Conservation (phyloP, 2,329 filamentous ascomycete genomes). For the Aspergillus phoenicis region DNA sequence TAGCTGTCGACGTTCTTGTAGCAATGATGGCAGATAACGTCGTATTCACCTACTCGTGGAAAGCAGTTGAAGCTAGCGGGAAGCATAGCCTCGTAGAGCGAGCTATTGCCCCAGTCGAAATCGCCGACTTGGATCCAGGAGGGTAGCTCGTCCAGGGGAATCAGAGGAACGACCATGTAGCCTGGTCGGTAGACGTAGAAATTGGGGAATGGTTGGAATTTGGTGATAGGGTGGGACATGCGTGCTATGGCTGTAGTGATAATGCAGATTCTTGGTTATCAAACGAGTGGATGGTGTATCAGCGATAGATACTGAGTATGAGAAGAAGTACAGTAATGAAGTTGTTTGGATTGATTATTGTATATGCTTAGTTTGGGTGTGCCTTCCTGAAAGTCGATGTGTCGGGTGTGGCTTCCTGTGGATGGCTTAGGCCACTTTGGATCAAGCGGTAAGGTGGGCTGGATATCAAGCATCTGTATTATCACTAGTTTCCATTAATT, state of each 20-base stretch:
- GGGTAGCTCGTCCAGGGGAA: constrained; percentile 49
- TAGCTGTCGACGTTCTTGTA: constrained; percentile 24
- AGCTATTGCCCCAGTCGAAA: constrained; percentile 24
- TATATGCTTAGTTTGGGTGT: background rate
- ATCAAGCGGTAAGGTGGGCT: no score
- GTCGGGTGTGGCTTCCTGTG: background rate
- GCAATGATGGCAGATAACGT: constrained; percentile 38
- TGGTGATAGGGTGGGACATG: constrained; percentile 2
- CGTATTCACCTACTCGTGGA: constrained; percentile 36
- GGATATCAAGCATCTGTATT: no score
- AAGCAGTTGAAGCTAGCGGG: constrained; percentile 26
- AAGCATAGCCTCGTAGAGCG: constrained; percentile 25
- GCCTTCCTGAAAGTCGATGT: background rate
- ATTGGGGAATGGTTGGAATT: constrained; percentile 32
- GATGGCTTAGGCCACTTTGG: background rate
- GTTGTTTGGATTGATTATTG: no score
- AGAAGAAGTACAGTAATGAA: no score
- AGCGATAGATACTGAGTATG: background rate
- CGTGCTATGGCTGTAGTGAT: background rate
- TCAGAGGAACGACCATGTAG: constrained; percentile 40
- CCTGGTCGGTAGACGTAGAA: constrained; percentile 46
- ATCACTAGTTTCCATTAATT: background rate
- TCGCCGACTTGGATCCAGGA: constrained; percentile 35
- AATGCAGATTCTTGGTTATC: background rate
- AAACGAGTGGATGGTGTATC: background rate